Evolutionary conservation across 2,329 filamentous ascomycete genomes (phyloP), one percentile per base, ranked within the genome.

Genomic region (Endoconidiophora laricicola): DNA sequence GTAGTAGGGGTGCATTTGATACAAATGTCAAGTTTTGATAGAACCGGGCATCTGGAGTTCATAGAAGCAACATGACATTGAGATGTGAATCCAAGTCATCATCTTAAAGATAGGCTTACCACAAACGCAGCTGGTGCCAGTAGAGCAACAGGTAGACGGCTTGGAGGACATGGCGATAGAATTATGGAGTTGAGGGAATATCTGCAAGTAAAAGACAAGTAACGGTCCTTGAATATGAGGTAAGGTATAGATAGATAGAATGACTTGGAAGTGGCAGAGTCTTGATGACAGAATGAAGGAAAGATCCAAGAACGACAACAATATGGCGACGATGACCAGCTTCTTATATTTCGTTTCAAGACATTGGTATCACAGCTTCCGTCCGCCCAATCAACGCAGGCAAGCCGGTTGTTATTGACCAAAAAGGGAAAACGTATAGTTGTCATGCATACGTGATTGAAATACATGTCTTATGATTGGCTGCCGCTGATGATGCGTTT

Each of bases 81-180:
- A 9, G 20, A 36, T 40, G 39, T 12, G 18, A 38, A 12, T 7
- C 6, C 16, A 40, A 12, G 18, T n/a, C 4, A 4, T 26, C 24
- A 38, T 16, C 20, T 12, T 22, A 33, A 9, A 46, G 54, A 47
- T 38, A 49, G 50, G 66, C 73, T 58, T 71, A 77, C 74, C 74
- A 62, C 74, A 78, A 58, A 74, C 65, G 59, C 74, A 78, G 48
- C 63, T 60, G 56, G 66, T 61, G 60, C 67, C 69, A 62, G 73
- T 71, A 63, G 70, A 69, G 64, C 74, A 77, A 71, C 74, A 78
- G 57, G 71, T 77, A 50, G 70, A 65, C 38, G 51, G 51, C 51
- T 53, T 50, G 38, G 51, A 53, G 41, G 51, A 47, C 51, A 53
- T 53, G 12, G 23, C 47, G 22, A 37, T 20, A 20, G 18, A 26